These are phyloP conservation scores for Lactarius sanguifluus DNA, from an alignment of 768 basidiomycete species.

Conservation along the genomic window DNA sequence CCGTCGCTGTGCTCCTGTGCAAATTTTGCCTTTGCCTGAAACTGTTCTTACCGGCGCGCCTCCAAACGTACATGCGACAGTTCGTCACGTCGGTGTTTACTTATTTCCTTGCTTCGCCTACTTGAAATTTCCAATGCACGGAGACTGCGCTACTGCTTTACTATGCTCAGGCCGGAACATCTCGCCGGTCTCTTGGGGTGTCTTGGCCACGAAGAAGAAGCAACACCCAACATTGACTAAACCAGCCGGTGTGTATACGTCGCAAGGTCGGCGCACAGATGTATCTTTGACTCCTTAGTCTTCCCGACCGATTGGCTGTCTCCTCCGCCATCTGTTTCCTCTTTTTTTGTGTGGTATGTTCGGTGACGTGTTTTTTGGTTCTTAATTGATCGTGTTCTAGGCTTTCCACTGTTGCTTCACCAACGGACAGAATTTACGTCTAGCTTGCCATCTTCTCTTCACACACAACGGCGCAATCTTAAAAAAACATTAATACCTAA, in stretches of 20 bases:
- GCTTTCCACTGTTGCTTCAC: not conserved
- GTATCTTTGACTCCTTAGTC: not conserved
- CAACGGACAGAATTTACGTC: not conserved
- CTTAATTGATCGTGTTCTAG: not conserved
- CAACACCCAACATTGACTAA: not conserved
- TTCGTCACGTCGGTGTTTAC: not conserved
- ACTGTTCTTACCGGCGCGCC: not conserved
- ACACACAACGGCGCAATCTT: not conserved
- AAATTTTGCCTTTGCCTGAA: not conserved
- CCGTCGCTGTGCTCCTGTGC: not conserved
- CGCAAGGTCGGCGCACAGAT: not conserved
- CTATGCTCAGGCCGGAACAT: not conserved
- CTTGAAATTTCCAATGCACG: not conserved
- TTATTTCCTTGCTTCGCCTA: not conserved
- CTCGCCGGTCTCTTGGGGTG: too few species aligned
- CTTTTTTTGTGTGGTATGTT: not conserved
- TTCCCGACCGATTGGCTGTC: not conserved
- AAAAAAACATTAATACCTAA: not conserved
- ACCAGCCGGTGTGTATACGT: not conserved
- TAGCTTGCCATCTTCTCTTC: conserved; percentile 5
- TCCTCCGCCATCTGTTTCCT: not conserved
- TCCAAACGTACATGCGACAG: not conserved
- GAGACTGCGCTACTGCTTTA: not conserved
- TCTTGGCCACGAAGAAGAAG: not conserved
- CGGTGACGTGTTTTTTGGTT: conserved; percentile 1